Conservation (phyloP, 139 green algal genomes). For the Trebouxia sp. region DNA sequence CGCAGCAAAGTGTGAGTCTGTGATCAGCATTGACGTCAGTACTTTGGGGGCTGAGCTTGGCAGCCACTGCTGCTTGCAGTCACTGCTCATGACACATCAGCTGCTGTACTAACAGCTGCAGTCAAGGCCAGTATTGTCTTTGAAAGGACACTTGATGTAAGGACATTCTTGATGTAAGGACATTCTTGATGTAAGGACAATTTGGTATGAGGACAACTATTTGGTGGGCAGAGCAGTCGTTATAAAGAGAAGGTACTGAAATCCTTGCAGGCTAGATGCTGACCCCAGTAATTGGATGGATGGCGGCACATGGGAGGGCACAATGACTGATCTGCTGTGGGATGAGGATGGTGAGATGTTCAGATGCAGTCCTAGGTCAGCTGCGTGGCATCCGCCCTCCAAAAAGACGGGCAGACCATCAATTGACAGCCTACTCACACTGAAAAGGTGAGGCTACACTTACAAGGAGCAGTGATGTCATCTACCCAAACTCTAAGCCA, state of each 20-base stretch:
- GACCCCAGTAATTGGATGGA: constrained; percentile 26
- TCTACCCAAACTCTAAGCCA: no score
- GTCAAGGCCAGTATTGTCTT: no score
- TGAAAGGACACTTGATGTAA: no score
- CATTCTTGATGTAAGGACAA: no score
- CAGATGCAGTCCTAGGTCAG: constrained; percentile 11
- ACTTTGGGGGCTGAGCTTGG: no score
- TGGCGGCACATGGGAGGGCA: constrained; percentile 22
- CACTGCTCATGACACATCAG: no score
- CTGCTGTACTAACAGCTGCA: no score
- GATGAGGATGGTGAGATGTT: constrained; percentile 39
- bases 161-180: no score
- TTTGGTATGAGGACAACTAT: no score
- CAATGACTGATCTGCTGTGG: constrained; percentile 34
- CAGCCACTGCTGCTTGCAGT: no score
- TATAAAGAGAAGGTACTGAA: background rate
- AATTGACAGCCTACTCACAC: background rate
- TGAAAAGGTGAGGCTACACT: background rate
- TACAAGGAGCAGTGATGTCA: background rate
- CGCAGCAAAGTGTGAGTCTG: no score
- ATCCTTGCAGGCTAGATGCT: constrained; percentile 25
- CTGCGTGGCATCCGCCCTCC: constrained; percentile 27
- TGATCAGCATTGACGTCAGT: no score
- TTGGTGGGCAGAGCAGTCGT: background rate
- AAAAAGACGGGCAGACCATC: background rate